Percentiles rank a stretch among this genome's conserved stretches.
These are phyloP conservation scores for Arabis alpina DNA, from an alignment of 345 rosid species.

Conservation along the genomic window DNA sequence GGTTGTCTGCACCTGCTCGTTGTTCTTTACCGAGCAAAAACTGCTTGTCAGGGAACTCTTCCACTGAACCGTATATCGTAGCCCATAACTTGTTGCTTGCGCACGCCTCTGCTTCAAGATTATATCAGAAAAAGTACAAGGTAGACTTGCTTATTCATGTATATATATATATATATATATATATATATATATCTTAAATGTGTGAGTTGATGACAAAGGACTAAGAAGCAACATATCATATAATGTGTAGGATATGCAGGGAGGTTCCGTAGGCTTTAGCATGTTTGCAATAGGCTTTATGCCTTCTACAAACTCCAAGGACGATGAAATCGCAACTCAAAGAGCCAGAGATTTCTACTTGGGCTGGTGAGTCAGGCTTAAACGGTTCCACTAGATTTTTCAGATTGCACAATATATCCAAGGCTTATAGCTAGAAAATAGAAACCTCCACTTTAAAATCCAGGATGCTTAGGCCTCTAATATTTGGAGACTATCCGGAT, in stretches of 20 bases:
- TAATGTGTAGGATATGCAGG: constrained; percentile 51
- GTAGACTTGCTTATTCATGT: background rate
- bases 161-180: background rate
- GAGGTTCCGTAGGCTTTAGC: constrained; percentile 54
- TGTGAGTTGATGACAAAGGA: background rate
- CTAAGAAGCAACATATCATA: too few relatives aligned
- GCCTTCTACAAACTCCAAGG: constrained; percentile 49
- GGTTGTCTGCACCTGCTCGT: constrained; percentile 37
- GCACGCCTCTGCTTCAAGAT: constrained; percentile 12
- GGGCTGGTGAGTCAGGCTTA: constrained; percentile 53
- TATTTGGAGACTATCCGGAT: constrained; percentile 72
- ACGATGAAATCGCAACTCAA: constrained; percentile 49
- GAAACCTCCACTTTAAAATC: background rate
- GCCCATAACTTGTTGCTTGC: constrained; percentile 21
- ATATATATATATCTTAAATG: background rate
- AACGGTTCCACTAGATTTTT: background rate
- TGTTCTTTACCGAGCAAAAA: background rate
- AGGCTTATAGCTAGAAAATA: background rate
- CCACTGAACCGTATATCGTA: constrained; percentile 15
- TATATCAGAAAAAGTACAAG: constrained; percentile 14
- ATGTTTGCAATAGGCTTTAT: constrained; percentile 38
- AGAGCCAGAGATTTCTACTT: constrained; percentile 49
- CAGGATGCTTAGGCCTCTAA: constrained; percentile 66
- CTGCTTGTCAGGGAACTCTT: constrained; percentile 12
- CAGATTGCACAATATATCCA: too few relatives aligned